Evolutionary conservation across 1,139 yeast species (phyloP).

Genomic region (Magnusiomyces tetraspermus): DNA sequence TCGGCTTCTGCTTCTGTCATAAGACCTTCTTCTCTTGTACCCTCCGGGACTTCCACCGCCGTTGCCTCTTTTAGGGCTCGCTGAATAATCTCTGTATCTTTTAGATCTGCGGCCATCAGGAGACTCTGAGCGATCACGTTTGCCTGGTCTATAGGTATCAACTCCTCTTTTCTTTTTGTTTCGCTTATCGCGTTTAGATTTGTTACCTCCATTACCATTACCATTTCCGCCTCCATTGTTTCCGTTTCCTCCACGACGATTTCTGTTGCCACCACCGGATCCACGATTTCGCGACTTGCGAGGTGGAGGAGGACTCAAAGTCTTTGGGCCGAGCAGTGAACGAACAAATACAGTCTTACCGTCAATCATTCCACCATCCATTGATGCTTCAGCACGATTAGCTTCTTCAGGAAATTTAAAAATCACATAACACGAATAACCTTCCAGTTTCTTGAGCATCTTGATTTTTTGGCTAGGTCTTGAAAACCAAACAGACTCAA

Average conservation of each 20-base stretch:
- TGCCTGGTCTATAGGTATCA: not conserved
- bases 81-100: not conserved
- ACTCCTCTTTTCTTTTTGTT: not conserved
- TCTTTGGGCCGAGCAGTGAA: slow-evolving; percentile 13
- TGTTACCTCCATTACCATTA: not conserved
- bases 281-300: not conserved
- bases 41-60: slow-evolving; percentile 6
- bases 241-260: slow-evolving; percentile 5
- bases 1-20: slow-evolving; percentile 9
- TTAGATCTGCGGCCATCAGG: not conserved
- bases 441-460: slow-evolving; percentile 1
- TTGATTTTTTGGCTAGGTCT: slow-evolving; percentile 5
- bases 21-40: slow-evolving; percentile 1
- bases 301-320: slow-evolving; percentile 7
- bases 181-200: not conserved
- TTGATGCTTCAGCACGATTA: slow-evolving; percentile 18
- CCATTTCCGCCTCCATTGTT: not conserved
- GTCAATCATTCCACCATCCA: slow-evolving; percentile 27
- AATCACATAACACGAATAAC: slow-evolving; percentile 17
- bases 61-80: slow-evolving; percentile 3
- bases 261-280: too few relatives aligned
- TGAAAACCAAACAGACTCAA: slow-evolving; percentile 18
- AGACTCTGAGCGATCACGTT: slow-evolving; percentile 1
- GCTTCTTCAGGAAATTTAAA: slow-evolving; percentile 21
- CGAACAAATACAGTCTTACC: slow-evolving; percentile 17